phyloP scores from a whole-genome alignment of 257 asterid genomes.

The Eucommia ulmoides region DNA sequence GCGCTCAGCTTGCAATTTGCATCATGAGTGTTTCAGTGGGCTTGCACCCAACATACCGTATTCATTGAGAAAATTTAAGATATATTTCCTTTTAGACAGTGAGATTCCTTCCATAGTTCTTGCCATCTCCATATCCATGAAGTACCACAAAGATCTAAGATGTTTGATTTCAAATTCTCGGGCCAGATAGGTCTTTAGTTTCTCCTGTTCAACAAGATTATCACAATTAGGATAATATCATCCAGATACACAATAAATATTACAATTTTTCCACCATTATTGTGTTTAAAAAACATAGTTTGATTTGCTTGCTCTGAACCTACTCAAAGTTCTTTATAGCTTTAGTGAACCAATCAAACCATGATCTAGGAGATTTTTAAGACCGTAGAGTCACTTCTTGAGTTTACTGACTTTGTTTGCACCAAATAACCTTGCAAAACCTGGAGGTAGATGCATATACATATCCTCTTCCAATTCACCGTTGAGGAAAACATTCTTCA shows the following conservation, averaged over 20 bases:
- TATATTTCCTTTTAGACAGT: background rate
- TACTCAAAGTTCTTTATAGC: background rate
- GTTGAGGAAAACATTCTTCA: background rate
- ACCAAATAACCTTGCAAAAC: background rate
- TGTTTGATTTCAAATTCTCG: background rate
- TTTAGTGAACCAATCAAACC: background rate
- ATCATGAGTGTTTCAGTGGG: background rate
- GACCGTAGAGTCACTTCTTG: background rate
- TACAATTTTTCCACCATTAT: background rate
- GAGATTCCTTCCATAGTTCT: background rate
- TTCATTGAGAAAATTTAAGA: background rate
- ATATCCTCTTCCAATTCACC: background rate
- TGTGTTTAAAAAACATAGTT: background rate
- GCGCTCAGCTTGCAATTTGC: no score
- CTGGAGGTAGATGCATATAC: background rate
- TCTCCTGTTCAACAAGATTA: background rate
- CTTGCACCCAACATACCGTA: background rate
- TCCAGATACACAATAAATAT: background rate
- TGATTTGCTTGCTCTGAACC: background rate
- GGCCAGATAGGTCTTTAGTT: background rate
- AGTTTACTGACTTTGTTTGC: background rate
- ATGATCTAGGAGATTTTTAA: background rate
- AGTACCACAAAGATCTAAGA: background rate
- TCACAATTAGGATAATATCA: background rate
- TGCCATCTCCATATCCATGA: background rate